Evolutionary conservation across 352 stramenopile species (phyloP).

Genomic region (Thraustochytrium striatum): DNA sequence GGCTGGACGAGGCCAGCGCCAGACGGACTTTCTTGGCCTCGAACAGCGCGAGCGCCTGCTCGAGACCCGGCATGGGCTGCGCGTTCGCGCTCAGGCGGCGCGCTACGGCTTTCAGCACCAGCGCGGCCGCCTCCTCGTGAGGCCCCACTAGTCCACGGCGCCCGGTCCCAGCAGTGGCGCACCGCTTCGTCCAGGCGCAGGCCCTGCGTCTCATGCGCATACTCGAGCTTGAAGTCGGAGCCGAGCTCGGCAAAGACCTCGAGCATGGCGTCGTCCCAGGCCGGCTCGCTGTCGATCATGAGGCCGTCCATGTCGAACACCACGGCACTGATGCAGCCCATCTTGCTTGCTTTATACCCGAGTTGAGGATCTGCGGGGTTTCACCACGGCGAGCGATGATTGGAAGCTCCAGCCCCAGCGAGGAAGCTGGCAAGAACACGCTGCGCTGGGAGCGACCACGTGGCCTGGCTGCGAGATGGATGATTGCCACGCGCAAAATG

Average conservation of each 20-base stretch:
- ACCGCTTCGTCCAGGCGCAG: conserved; percentile 27
- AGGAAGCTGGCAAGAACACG: too few relatives aligned
- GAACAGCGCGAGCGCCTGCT: conserved; percentile 1
- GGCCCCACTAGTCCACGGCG: neutral
- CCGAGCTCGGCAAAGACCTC: conserved; percentile 13
- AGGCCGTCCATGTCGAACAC: conserved; percentile 45
- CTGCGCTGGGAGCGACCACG: too few relatives aligned
- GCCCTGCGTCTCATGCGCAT: conserved; percentile 4
- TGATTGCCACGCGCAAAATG: too few relatives aligned
- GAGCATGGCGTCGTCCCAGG: conserved; percentile 9
- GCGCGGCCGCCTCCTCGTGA: neutral
- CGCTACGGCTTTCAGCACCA: conserved; percentile 16
- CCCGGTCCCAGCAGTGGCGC: neutral
- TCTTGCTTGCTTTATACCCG: too few relatives aligned
- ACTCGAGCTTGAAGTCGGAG: neutral
- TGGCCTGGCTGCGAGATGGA: too few relatives aligned
- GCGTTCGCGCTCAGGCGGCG: neutral
- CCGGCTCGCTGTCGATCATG: conserved; percentile 41
- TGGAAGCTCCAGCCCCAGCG: too few relatives aligned
- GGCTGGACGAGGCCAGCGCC: conserved; percentile 16
- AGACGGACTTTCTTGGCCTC: neutral
- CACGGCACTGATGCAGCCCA: conserved; percentile 22
- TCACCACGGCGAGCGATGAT: too few relatives aligned
- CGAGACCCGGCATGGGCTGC: neutral
- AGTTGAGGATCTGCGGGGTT: too few relatives aligned